These are phyloP conservation scores for Fraxinus sp. DNA, from an alignment of 305 asterid species.

Conservation along the genomic window DNA sequence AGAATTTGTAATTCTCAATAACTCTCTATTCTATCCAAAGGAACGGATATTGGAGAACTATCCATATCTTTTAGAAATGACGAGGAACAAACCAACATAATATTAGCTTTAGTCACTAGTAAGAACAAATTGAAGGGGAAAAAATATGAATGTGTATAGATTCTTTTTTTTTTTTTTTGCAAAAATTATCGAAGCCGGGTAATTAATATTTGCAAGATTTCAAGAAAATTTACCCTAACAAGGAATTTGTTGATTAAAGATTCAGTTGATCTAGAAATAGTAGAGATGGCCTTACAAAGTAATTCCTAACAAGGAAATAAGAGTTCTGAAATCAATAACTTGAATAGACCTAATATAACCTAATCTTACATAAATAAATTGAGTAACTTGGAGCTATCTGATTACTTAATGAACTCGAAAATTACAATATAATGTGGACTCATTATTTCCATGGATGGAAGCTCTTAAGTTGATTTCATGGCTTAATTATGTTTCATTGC, in stretches of 20 bases:
- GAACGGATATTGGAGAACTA: no score
- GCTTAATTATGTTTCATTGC: conserved; percentile 24
- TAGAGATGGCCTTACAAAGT: neutral
- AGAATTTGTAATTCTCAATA: neutral
- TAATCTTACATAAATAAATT: no score
- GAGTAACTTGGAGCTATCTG: neutral
- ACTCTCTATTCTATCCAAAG: neutral
- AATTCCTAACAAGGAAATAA: neutral
- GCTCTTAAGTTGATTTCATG: neutral
- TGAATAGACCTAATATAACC: neutral
- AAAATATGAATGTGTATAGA: neutral
- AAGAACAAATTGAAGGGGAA: neutral
- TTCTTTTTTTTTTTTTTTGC: neutral
- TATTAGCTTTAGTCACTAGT: neutral
- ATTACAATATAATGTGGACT: neutral
- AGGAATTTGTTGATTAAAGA: neutral
- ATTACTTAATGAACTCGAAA: neutral
- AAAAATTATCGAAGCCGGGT: neutral
- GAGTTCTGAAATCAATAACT: neutral
- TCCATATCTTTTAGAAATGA: neutral
- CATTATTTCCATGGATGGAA: conserved; percentile 1
- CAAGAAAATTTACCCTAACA: neutral
- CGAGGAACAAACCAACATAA: neutral
- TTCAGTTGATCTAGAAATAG: neutral
- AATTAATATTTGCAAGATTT: neutral